A percentile compares a stretch with the other conserved stretches of the same genome.
These are phyloP conservation scores for Talaromyces sp. DNA, from an alignment of 2,329 filamentous ascomycete genomes.

Conservation along the genomic window DNA sequence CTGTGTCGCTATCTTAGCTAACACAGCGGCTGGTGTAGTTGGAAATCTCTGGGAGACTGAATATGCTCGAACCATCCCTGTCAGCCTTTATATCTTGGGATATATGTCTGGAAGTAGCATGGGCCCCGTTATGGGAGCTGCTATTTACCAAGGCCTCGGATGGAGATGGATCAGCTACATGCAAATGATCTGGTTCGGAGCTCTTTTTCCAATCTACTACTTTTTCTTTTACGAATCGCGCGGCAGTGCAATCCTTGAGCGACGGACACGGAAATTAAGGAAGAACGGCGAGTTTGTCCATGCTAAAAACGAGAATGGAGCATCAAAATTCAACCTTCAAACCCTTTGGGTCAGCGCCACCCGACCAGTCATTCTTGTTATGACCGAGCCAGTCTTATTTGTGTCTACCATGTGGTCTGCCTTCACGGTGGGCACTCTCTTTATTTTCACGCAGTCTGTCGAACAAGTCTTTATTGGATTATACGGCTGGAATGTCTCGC, in stretches of 20 bases:
- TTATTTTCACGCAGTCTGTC: conserved; percentile 47
- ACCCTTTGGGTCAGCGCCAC: conserved; percentile 40
- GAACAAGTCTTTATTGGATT: conserved; percentile 44
- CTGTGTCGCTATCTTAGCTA: conserved; percentile 44
- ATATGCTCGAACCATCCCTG: conserved; percentile 40
- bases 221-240: conserved; percentile 47
- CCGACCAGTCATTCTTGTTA: conserved; percentile 40
- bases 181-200: conserved; percentile 44
- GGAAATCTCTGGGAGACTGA: conserved; percentile 39
- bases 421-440: conserved; percentile 49
- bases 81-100: conserved; percentile 46
- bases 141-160: conserved; percentile 29
- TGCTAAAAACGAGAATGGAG: conserved; percentile 38
- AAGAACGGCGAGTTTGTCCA: conserved; percentile 31
- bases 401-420: conserved; percentile 48
- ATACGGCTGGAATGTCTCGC: conserved; percentile 30
- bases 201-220: conserved; percentile 42
- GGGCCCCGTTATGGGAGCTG: conserved; percentile 49
- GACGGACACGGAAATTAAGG: conserved; percentile 39
- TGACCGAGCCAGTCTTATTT: conserved; percentile 48
- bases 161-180: conserved; percentile 46
- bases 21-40: conserved; percentile 34
- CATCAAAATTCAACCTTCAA: conserved; percentile 23
- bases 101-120: conserved; percentile 48
- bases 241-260: conserved; percentile 43